Base-by-base conservation (phyloP, 1,139 yeast genomes). In the Williopsis jadinii region DNA sequence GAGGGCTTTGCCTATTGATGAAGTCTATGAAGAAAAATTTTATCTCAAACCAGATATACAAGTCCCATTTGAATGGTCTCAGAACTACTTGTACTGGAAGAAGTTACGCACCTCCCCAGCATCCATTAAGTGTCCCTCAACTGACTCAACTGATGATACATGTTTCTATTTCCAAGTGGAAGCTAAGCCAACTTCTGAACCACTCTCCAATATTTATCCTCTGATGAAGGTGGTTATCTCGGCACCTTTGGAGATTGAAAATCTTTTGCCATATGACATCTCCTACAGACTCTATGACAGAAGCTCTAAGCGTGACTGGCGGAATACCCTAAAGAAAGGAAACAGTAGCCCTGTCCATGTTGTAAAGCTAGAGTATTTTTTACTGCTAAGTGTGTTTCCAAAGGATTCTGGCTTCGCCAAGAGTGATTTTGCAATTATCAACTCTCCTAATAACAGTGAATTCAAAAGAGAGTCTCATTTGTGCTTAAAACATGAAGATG, bases 231-330 rank as follows among this genome's bases (percentile, higher is more conserved):
- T 92, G 33, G 74, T 81, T 2, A 66, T 94, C 19, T 80, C 95
- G 0, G 90, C 98, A 1, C 97, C 98, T 0, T 64, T 94, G 32
- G 87, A 85, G 52, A 71, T 94, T 47, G 90, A 84, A 52, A 94
- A 94, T 53, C 66, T 87, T 43, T 62, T 94, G 39, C 98, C 99
- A 0, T 85, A 75, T 56, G 95, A 87, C 52, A 65, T 90, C 40
- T 70, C 75, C 19, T 88, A 84, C 61, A 68, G 86, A 42, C 69
- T 94, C 15, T 86, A 84, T 58, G 95, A 87, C 57, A 85, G 86
- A 55, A 78, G 77, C 19, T 68, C 80, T n/a, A 76, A 75, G 43
- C 73, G 73, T 47, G 94, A 82, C 46, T 82, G 92, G 83, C 72
- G 70, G 45, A 83, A 82, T 19, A 56, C 61, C 11, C 64, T 92